phyloP scores from a whole-genome alignment of 176 grass and related monocot species.

The Rhynchospora pubera region DNA sequence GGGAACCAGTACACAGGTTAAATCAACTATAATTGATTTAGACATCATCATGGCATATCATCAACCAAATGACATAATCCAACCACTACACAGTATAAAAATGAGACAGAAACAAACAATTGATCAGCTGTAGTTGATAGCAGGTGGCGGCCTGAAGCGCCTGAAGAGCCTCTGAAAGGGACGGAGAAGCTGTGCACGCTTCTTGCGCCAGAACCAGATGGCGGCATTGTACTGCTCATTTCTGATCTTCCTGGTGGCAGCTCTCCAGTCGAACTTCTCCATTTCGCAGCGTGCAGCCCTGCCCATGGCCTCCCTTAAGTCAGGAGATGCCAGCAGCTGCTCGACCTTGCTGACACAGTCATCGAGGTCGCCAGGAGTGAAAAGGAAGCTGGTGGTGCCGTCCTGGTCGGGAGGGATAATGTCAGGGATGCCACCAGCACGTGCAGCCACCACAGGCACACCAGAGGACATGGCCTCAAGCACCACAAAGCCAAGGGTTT shows the following conservation, averaged over 20 bases:
- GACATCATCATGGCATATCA: neutral
- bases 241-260: slow-evolving; percentile 59
- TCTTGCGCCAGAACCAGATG: slow-evolving; percentile 86
- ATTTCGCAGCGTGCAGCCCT: slow-evolving; percentile 55
- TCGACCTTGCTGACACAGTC: slow-evolving; percentile 66
- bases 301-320: slow-evolving; percentile 58
- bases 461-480: slow-evolving; percentile 92
- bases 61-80: neutral
- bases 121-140: slow-evolving; percentile 21
- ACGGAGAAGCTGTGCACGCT: slow-evolving; percentile 43
- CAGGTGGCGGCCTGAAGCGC: neutral
- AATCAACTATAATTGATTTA: slow-evolving; percentile 30
- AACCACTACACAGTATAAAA: neutral
- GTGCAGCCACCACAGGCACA: slow-evolving; percentile 62
- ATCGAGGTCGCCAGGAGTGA: slow-evolving; percentile 54
- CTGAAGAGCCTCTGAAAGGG: slow-evolving; percentile 54
- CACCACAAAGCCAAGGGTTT: slow-evolving; percentile 79
- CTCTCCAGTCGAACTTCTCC: slow-evolving; percentile 79
- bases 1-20: neutral
- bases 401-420: slow-evolving; percentile 77
- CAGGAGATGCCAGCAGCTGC: slow-evolving; percentile 30
- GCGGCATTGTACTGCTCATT: slow-evolving; percentile 84
- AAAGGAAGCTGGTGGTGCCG: slow-evolving; percentile 72
- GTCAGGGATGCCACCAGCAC: slow-evolving; percentile 63
- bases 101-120: neutral